Evolutionary conservation across 2,329 filamentous ascomycete genomes (phyloP), one percentile per base, ranked within the genome.

Genomic region (Emmonsiellopsis sp.): DNA sequence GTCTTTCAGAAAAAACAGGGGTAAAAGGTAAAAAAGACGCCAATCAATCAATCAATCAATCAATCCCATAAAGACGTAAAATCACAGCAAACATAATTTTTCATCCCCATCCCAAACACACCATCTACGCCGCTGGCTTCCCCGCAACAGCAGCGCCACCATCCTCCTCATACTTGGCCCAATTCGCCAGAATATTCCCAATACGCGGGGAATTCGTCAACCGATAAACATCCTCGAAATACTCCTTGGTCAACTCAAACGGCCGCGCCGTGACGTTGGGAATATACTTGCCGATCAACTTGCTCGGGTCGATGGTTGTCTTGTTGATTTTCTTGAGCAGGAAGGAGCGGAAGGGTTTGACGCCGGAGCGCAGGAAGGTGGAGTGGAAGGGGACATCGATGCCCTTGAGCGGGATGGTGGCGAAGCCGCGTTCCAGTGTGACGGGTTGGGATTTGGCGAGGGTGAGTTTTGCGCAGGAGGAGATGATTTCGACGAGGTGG

Each of bases 281-380:
- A 61, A 98, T 97, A 76, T 98, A 98, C 76, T 98, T 98, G 65
- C 93, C 93, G 61, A 98, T 81, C 65, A 98, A 76, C 80, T 97
- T 97, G 70, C 88, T 87, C 5, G 93, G 93, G 70, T 98, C 93
- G 70, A 98, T 97, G 52, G 88, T 94, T 27, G 91, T 96, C 83
- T 95, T 95, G 81, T 97, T 90, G 77, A 98, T 97, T 83, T 98
- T 98, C 87, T 97, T 98, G 63, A 97, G 85, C 68, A 98, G 74
- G 83, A 98, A 98, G 44, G 86, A 92, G 61, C 93, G 83, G 89
- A 98, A 98, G 46, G 94, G 93, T 80, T 98, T 98, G 72, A 98
- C 93, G 64, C 93, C 94, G 40, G 90, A 95, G 53, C 94, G 88
- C 74, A 98, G 76, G 80, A 98, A 98, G 14, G 93, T 98, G 63